Evolutionary conservation across 164 flowering plant genomes (phyloP).

Genomic region (Tetracentron sinense): DNA sequence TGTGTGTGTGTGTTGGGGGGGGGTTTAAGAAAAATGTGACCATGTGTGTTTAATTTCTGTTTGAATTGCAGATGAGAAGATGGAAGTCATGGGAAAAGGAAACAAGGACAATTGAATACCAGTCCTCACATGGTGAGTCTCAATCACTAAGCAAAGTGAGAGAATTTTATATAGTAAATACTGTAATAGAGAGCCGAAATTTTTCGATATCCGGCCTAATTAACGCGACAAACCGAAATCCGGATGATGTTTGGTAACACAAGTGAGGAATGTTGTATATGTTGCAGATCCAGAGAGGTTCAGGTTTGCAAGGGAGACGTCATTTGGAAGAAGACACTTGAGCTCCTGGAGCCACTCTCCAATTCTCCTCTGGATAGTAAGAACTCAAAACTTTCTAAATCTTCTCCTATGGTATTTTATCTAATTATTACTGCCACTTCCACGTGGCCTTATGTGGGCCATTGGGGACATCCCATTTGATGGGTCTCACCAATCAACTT

Average conservation of each 20-base stretch:
- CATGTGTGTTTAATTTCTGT: background rate
- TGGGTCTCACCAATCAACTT: no score
- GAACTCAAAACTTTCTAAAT: constrained; percentile 1
- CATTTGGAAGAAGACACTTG: constrained; percentile 38
- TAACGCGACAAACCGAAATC: no score
- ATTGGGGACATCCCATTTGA: no score
- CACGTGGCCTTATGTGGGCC: no score
- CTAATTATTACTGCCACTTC: no score
- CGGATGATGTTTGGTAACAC: no score
- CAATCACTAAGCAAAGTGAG: background rate
- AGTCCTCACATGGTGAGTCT: constrained; percentile 22
- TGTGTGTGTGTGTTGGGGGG: no score
- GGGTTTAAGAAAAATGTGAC: no score
- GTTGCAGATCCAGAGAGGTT: constrained; percentile 37
- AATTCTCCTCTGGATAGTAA: constrained; percentile 28
- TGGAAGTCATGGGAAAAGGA: constrained; percentile 40
- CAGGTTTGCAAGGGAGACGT: constrained; percentile 30
- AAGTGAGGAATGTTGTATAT: background rate
- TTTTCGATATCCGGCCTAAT: no score
- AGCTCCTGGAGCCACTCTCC: constrained; percentile 27
- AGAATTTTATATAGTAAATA: background rate
- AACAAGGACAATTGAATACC: constrained; percentile 29
- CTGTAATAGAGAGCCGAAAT: no score
- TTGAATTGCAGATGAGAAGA: constrained; percentile 24
- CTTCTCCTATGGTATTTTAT: no score